Evolutionary conservation across 2,329 filamentous ascomycete genomes (phyloP).

Genomic region (Fusarium nurragi): DNA sequence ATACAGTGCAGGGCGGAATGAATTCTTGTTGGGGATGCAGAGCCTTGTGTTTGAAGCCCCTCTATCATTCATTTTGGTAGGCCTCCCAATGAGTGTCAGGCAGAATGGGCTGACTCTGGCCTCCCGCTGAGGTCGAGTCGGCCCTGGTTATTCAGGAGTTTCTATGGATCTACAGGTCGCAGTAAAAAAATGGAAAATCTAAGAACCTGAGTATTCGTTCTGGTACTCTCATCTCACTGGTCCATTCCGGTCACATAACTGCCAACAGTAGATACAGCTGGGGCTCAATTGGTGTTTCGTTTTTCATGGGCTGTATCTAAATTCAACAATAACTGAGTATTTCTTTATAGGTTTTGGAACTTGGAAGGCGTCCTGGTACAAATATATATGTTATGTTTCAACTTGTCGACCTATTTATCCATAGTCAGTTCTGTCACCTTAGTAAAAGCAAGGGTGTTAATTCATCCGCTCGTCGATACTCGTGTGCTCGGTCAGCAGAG

Average conservation of each 20-base stretch:
- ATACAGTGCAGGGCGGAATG: neutral
- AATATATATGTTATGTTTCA: no score
- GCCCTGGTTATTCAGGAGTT: neutral
- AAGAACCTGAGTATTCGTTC: neutral
- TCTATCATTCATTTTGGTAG: slow-evolving; percentile 16
- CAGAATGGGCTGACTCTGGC: neutral
- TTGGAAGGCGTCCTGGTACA: no score
- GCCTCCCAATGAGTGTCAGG: slow-evolving; percentile 1
- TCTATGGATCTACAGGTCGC: neutral
- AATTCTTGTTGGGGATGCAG: neutral
- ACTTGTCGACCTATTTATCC: no score
- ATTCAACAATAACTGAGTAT: no score
- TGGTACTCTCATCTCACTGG: no score
- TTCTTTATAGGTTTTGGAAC: no score
- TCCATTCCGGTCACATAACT: no score
- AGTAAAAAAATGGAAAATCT: neutral
- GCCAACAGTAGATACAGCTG: no score
- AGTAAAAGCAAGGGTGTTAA: no score
- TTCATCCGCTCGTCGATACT: neutral
- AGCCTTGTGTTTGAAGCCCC: neutral
- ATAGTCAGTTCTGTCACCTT: no score
- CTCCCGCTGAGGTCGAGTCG: neutral
- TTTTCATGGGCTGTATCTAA: no score
- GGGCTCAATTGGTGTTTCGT: no score
- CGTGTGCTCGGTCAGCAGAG: neutral